Conservation (phyloP, 495 filamentous ascomycete species). For the Coniosporium apollinis region DNA sequence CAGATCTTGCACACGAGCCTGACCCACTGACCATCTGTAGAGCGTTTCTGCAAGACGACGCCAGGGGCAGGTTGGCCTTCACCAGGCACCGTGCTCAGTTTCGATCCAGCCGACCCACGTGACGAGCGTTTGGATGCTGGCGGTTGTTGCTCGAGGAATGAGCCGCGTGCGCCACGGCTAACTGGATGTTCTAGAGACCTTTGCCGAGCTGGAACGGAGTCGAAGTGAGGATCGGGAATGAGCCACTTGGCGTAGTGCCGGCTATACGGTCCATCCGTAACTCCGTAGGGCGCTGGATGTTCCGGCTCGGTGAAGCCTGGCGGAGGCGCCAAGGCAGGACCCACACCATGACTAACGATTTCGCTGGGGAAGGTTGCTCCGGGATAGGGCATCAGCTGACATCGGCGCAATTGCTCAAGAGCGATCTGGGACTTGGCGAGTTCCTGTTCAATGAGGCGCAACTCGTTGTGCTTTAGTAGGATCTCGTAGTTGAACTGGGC, state of each 20-base stretch:
- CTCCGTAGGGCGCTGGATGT: conserved; percentile 68
- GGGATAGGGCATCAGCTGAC: conserved; percentile 77
- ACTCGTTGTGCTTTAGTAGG: conserved; percentile 81
- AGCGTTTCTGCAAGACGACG: conserved; percentile 41
- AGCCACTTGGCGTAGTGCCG: conserved; percentile 92
- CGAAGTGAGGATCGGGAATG: conserved; percentile 74
- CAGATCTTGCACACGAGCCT: conserved; percentile 86
- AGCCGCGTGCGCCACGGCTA: too few relatives aligned
- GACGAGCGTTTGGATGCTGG: conserved; percentile 1
- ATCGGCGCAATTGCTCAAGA: conserved; percentile 88
- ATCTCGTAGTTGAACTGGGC: conserved; percentile 84
- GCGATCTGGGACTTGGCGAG: conserved; percentile 88
- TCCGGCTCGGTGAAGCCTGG: conserved; percentile 43
- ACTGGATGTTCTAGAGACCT: too few relatives aligned
- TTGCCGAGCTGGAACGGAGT: conserved; percentile 23
- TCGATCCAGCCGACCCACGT: conserved; percentile 38
- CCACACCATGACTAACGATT: conserved; percentile 53
- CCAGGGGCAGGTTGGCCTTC: conserved; percentile 50
- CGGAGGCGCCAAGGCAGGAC: conserved; percentile 42
- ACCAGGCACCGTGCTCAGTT: conserved; percentile 54
- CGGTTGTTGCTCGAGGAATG: not conserved
- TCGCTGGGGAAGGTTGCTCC: conserved; percentile 40
- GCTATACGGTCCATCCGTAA: conserved; percentile 79
- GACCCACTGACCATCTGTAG: conserved; percentile 42
- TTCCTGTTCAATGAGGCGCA: conserved; percentile 89